Conservation (phyloP, 805 yeast species). For the Wickerhamiella parazyma region DNA sequence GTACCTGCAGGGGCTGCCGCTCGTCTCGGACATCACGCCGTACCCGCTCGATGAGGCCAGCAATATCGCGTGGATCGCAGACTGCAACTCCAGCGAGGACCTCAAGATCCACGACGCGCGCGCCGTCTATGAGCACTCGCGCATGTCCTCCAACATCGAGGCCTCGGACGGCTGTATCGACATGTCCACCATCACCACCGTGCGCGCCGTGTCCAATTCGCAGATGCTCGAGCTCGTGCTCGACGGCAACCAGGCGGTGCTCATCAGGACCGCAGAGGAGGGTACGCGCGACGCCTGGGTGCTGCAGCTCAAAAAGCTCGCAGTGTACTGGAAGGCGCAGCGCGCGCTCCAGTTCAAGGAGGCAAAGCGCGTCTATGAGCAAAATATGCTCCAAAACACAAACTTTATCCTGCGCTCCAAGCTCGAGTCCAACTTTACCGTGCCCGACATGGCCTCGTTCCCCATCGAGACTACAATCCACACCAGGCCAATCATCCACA, state of each 20-base stretch:
- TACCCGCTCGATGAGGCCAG: constrained; percentile 37
- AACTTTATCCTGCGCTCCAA: constrained; percentile 4
- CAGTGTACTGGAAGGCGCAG: constrained; percentile 46
- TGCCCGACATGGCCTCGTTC: constrained; percentile 1
- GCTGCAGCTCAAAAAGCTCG: constrained; percentile 31
- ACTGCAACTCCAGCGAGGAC: constrained; percentile 27
- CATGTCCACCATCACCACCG: constrained; percentile 39
- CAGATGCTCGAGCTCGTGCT: constrained; percentile 21
- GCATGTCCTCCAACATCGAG: constrained; percentile 43
- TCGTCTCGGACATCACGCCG: constrained; percentile 37
- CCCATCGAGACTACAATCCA: background rate
- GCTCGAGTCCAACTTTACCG: background rate
- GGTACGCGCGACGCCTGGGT: constrained; percentile 52
- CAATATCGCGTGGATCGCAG: constrained; percentile 49
- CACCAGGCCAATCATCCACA: constrained; percentile 34
- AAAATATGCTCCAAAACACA: constrained; percentile 6
- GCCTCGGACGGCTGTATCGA: constrained; percentile 53
- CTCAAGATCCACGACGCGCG: constrained; percentile 38
- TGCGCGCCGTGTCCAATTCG: constrained; percentile 25
- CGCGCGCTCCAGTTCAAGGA: constrained; percentile 28
- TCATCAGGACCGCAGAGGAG: constrained; percentile 5
- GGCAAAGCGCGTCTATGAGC: constrained; percentile 5
- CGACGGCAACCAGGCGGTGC: constrained; percentile 9
- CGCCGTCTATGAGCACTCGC: constrained; percentile 52
- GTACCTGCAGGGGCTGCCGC: constrained; percentile 23